Conservation (phyloP, 2,329 filamentous ascomycete genomes). For the Parastagonospora nodorum region DNA sequence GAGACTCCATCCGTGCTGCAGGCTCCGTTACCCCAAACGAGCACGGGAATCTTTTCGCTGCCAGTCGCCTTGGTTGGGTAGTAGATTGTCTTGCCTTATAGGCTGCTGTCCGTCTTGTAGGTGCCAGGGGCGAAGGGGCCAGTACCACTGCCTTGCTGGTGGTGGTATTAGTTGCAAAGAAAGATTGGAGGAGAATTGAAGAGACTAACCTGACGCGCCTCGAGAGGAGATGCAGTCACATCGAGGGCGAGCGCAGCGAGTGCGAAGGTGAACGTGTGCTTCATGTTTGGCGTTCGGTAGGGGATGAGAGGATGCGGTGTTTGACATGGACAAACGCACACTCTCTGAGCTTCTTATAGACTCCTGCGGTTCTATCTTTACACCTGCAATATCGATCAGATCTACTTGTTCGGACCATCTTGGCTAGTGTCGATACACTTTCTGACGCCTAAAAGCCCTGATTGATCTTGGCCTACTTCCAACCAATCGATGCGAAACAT, state of each 20-base stretch:
- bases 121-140: slow-evolving; percentile 1
- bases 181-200: too few relatives aligned
- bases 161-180: too few relatives aligned
- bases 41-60: slow-evolving; percentile 19
- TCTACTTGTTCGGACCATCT: too few relatives aligned
- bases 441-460: too few relatives aligned
- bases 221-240: slow-evolving; percentile 2
- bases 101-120: slow-evolving; percentile 11
- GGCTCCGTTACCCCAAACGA: slow-evolving; percentile 33
- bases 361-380: neutral
- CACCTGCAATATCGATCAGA: too few relatives aligned
- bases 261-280: slow-evolving; percentile 3
- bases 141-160: neutral
- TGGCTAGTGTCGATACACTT: too few relatives aligned
- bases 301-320: too few relatives aligned
- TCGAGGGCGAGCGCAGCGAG: slow-evolving; percentile 5
- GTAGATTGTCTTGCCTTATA: slow-evolving; percentile 22
- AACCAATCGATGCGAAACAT: too few relatives aligned
- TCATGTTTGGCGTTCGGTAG: neutral
- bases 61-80: slow-evolving; percentile 9
- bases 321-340: too few relatives aligned
- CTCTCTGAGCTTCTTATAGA: neutral
- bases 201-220: neutral
- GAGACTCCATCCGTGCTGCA: slow-evolving; percentile 21
- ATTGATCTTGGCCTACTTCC: too few relatives aligned